Conservation (phyloP, 2,329 filamentous ascomycete genomes). For the Colletotrichum tanaceti region DNA sequence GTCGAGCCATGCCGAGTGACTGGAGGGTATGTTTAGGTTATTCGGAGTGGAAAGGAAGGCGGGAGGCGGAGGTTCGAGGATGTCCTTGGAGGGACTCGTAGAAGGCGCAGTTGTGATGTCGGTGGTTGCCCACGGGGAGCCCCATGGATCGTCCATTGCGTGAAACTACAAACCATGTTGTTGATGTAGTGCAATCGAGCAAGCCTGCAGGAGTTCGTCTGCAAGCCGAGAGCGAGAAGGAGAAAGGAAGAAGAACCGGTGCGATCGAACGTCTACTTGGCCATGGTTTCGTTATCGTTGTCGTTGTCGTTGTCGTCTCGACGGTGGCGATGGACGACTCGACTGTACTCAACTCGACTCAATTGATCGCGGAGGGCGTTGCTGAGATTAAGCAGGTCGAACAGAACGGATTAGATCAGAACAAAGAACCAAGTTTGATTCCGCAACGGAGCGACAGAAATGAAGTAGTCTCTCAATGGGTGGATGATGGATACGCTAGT, state of each 20-base stretch:
- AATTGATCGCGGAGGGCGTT: not conserved
- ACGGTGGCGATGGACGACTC: not conserved
- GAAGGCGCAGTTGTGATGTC: constrained; percentile 46
- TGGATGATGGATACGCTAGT: constrained; percentile 6
- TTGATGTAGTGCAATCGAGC: constrained; percentile 6
- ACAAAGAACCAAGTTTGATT: not conserved
- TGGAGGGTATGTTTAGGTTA: constrained; percentile 44
- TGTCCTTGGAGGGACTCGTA: constrained; percentile 48
- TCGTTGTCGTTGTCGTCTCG: not conserved
- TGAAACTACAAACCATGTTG: constrained; percentile 34
- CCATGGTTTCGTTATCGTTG: constrained; percentile 1
- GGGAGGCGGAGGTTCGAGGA: constrained; percentile 56
- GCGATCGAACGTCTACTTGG: constrained; percentile 12
- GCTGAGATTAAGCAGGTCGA: not conserved
- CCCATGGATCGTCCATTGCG: constrained; percentile 72
- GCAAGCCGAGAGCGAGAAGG: not conserved
- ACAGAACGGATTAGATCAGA: not conserved
- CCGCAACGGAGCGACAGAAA: not conserved
- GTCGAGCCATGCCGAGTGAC: constrained; percentile 56
- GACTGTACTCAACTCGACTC: constrained; percentile 22
- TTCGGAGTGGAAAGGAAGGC: constrained; percentile 53
- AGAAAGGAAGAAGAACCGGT: not conserved
- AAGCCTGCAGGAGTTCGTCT: constrained; percentile 4
- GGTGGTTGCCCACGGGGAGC: constrained; percentile 67
- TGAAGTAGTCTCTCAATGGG: constrained; percentile 13